These are phyloP conservation scores for Immersiporthe knoxdaviesiana DNA, from an alignment of 2,329 filamentous ascomycete species.

Conservation along the genomic window DNA sequence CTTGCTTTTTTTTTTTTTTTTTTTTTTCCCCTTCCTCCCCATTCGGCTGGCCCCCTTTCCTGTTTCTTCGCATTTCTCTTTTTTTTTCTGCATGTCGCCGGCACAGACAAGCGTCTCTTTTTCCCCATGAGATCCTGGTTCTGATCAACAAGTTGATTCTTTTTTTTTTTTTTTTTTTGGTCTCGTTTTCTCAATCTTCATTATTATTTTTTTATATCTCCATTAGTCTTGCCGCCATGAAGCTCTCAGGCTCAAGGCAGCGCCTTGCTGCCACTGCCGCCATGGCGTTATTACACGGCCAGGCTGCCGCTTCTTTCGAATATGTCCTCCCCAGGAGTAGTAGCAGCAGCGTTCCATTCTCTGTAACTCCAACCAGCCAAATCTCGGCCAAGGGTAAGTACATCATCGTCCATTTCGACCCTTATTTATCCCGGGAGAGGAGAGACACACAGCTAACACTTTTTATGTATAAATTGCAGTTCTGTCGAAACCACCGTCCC, in stretches of 20 bases:
- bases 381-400: conserved; percentile 13
- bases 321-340: conserved; percentile 30
- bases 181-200: neutral
- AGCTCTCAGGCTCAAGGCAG: neutral
- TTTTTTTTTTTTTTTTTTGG: neutral
- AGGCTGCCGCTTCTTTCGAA: conserved; percentile 31
- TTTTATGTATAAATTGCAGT: neutral
- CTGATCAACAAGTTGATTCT: neutral
- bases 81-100: neutral
- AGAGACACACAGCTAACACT: neutral
- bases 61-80: neutral
- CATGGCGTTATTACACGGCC: conserved; percentile 28
- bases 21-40: neutral
- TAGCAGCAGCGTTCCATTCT: conserved; percentile 22
- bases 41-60: neutral
- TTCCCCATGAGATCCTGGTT: neutral
- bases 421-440: neutral
- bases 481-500: conserved; percentile 20
- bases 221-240: neutral
- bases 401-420: no score
- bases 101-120: conserved; percentile 13
- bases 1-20: neutral
- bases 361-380: conserved; percentile 16
- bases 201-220: no score
- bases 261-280: conserved; percentile 16